Evolutionary conservation across 78 protist genomes (phyloP), one percentile per base, ranked within the genome.

Genomic region (Dictyostelium capitatum): DNA sequence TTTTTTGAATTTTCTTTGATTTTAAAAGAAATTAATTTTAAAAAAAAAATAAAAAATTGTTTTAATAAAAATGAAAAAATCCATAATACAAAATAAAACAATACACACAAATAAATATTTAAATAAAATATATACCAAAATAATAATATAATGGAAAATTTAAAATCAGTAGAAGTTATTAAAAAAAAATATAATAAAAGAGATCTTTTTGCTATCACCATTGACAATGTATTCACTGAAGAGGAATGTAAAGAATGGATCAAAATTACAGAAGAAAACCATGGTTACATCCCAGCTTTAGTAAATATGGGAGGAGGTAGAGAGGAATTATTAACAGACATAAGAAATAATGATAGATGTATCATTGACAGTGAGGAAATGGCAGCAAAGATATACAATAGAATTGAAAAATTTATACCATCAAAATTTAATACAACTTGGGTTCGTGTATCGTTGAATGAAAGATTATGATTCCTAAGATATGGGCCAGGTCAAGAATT

Each of bases 271-370:
- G 91, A 83, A 20, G 57, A 83, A 48, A 69, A 3, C n/a, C n/a
- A n/a, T 5, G 91, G 91, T n/a, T 83, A 83, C 72, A 81, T 72
- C 56, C 37, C 25, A 14, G 91, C 91, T 9, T n/a, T 83, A 50
- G 69, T 83, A 3, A 83, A 83, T 83, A 62, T 83, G n/a, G 91
- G 91, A 25, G 20, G 46, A 72, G 91, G 91, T 0, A 19, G 11
- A 56, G 82, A 83, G 43, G 25, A 28, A 4, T 54, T 83, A 12
- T 43, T 56, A 57, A 32, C 79, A 28, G 91, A 83, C 37, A 47
- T 83, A 14, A 83, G 91, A 83, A 83, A 83, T 43, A 83, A 83
- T 54, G 91, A 83, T 56, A 69, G 91, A 72, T 83, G 91, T 72
- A 83, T 83, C 1, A 83, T 83, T 14, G 91, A 83, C 56, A 72